phyloP scores from a whole-genome alignment of 1,284 basidiomycete genomes.

The Ceratobasidium sp. region DNA sequence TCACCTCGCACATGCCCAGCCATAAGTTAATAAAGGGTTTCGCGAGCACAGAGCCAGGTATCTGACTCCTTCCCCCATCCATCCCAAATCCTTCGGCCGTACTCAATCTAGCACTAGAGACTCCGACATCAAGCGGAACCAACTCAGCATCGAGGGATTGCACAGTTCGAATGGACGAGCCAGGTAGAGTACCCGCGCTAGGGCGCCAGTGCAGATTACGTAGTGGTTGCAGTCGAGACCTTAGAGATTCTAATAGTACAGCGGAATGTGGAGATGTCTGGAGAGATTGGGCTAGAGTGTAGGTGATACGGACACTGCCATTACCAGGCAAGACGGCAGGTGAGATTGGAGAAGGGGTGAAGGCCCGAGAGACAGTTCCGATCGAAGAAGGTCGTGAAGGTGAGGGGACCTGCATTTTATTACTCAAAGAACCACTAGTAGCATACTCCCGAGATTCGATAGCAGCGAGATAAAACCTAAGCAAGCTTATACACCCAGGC shows the following conservation, averaged over 20 bases:
- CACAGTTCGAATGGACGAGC: conserved; percentile 80
- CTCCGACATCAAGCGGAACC: conserved; percentile 69
- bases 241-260: conserved; percentile 24
- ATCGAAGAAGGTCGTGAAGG: conserved; percentile 31
- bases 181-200: conserved; percentile 61
- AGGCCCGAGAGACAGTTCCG: conserved; percentile 2
- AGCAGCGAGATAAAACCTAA: too few relatives aligned
- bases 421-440: neutral
- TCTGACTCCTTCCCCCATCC: conserved; percentile 72
- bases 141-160: conserved; percentile 86
- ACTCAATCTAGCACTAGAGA: conserved; percentile 23
- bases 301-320: conserved; percentile 33
- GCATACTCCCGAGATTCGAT: too few relatives aligned
- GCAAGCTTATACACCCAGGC: too few relatives aligned
- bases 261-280: conserved; percentile 37
- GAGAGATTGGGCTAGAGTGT: conserved; percentile 37
- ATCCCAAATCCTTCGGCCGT: conserved; percentile 25
- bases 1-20: conserved; percentile 88
- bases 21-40: conserved; percentile 88
- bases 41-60: conserved; percentile 84
- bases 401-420: conserved; percentile 15
- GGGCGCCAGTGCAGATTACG: conserved; percentile 94
- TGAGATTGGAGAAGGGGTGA: conserved; percentile 28
- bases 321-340: conserved; percentile 22
- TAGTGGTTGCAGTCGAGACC: conserved; percentile 65